A percentile compares a stretch with the other conserved stretches of the same genome.
Evolutionary conservation across 345 rosid genomes (phyloP).

Genomic region (Nasturtium officinale): DNA sequence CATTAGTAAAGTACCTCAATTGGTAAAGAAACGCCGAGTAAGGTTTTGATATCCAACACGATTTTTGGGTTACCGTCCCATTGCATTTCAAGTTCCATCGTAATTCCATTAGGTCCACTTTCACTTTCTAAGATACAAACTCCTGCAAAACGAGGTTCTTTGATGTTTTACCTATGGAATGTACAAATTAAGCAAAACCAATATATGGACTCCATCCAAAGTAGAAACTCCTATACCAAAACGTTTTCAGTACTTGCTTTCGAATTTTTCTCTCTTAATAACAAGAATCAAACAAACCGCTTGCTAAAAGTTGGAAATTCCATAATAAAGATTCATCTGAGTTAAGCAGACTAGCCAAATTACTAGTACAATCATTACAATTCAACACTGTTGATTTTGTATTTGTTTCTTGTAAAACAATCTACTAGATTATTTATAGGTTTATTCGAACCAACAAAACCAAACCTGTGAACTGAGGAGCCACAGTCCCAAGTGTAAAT

Average conservation of each 20-base stretch:
- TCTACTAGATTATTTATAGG: background rate
- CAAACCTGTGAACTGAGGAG: slow-evolving; percentile 93
- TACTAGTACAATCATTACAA: too few species aligned
- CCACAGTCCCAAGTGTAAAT: slow-evolving; percentile 89
- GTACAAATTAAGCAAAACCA: background rate
- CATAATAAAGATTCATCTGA: background rate
- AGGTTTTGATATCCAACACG: slow-evolving; percentile 71
- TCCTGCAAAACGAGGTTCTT: slow-evolving; percentile 61
- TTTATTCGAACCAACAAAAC: slow-evolving; percentile 4
- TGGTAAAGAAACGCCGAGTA: slow-evolving; percentile 74
- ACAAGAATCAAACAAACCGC: too few species aligned
- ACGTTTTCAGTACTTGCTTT: too few species aligned
- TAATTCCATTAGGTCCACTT: slow-evolving; percentile 51
- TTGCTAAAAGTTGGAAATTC: too few species aligned
- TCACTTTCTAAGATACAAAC: slow-evolving; percentile 66
- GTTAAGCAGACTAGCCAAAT: too few species aligned
- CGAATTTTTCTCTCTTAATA: too few species aligned
- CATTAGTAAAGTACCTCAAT: slow-evolving; percentile 57
- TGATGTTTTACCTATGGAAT: background rate
- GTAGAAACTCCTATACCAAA: background rate
- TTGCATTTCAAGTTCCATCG: slow-evolving; percentile 89
- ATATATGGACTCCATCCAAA: slow-evolving; percentile 6
- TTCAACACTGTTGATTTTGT: too few species aligned
- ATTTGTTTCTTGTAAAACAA: background rate
- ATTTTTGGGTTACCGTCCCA: slow-evolving; percentile 94